Conservation (phyloP, 441 rosid species). For the Eruca vesicaria region DNA sequence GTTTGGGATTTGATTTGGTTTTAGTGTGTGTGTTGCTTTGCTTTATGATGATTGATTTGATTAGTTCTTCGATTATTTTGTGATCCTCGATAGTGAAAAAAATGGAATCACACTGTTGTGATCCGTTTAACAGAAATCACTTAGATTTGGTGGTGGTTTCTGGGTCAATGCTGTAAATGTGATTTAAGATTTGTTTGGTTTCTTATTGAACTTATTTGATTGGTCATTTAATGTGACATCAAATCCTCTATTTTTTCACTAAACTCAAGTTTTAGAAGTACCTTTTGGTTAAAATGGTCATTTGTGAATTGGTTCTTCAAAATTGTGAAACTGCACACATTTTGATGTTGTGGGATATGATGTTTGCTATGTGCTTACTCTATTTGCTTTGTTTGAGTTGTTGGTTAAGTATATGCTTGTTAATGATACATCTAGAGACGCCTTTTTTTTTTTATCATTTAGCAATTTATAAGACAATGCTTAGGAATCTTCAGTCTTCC, state of each 20-base stretch:
- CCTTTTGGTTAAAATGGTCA: not conserved
- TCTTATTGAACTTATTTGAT: not conserved
- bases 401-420: too few species aligned
- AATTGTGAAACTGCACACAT: not conserved
- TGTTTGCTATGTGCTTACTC: slow-evolving; percentile 6
- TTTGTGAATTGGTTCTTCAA: not conserved
- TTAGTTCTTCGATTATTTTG: not conserved
- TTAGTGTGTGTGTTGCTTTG: not conserved
- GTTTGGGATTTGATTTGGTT: not conserved
- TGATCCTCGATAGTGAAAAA: not conserved
- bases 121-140: not conserved
- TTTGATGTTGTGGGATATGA: not conserved
- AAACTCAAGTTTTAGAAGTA: not conserved
- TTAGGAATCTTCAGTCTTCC: not conserved
- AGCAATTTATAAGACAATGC: not conserved
- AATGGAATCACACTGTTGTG: not conserved
- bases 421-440: too few species aligned
- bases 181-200: not conserved
- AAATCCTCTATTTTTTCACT: not conserved
- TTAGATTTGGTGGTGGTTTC: slow-evolving; percentile 20
- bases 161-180: not conserved
- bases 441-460: too few species aligned
- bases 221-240: slow-evolving; percentile 6
- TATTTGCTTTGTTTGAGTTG: slow-evolving; percentile 1
- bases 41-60: not conserved